Evolutionary conservation across 2,329 filamentous ascomycete species (phyloP), one percentile per base, ranked within the genome.

Genomic region (Arthrocladium fulminans): DNA sequence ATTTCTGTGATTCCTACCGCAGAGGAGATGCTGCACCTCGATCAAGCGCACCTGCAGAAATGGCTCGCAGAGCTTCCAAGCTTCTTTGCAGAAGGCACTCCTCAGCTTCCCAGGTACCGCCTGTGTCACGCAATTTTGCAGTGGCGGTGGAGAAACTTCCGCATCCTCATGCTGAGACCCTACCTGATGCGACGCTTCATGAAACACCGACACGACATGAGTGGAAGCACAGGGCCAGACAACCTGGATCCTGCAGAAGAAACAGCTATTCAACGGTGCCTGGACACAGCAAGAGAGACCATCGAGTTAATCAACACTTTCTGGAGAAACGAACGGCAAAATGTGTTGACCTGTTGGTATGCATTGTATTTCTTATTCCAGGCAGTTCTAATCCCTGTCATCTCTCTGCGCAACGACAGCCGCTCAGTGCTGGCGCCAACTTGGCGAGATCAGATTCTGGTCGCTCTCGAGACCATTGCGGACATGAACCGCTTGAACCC

Each of bases 361-460:
- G 66, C 67, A 58, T 59, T 70, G 60, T 70, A 71, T 55, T 71
- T 71, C 53, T 62, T 71, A 32, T 71, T 71, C 59, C 68, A 71
- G 58, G 68, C 68, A 12, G 66, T 63, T 19, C 54, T 71, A 2
- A 68, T 71, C 39, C 68, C 68, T 2, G 63, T 69, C 24, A 65
- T 72, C 41, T 65, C 67, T 47, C 59, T 71, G 24, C 67, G 67
- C 61, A 69, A 65, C 3, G 66, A 67, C 37, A 65, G 67, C 66
- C 45, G 63, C 61, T 43, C 55, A 60, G 13, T 58, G 57, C 32
- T 50, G 2, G 55, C 54, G 3, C 24, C 42, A 1, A 37, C 19
- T 9, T 59, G 57, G 57, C 51, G 54, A 3, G 50, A 53, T 13
- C 51, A 59, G 24, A 57, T 57, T 15, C 19, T 38, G 6, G 34